Conservation (phyloP, 345 rosid genomes). For the Eucalyptus erythrocorys region DNA sequence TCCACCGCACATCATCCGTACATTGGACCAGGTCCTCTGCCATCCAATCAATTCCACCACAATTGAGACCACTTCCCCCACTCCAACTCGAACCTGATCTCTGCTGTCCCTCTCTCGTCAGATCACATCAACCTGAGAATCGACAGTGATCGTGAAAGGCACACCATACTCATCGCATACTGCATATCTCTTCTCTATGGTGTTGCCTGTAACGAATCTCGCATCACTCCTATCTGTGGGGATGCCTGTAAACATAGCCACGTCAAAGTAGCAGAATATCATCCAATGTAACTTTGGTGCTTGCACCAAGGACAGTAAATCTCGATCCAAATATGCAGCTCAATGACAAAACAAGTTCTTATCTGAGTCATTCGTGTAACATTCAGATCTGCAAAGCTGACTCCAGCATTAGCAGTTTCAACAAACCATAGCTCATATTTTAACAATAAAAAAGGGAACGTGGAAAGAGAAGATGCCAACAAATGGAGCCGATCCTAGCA, state of each 20-base stretch:
- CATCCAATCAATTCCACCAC: constrained; percentile 56
- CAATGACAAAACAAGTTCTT: neutral
- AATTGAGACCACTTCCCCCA: constrained; percentile 51
- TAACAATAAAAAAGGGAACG: neutral
- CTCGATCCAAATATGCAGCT: neutral
- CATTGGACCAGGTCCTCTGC: constrained; percentile 54
- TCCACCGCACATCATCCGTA: constrained; percentile 65
- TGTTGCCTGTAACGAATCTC: constrained; percentile 17
- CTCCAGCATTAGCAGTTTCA: neutral
- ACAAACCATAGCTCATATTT: neutral
- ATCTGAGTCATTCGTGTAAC: neutral
- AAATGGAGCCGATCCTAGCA: neutral
- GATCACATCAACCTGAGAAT: constrained; percentile 51
- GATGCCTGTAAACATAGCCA: constrained; percentile 35
- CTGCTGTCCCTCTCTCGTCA: constrained; percentile 90
- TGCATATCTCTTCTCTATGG: too few relatives aligned
- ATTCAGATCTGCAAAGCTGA: neutral
- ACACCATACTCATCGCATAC: constrained; percentile 68
- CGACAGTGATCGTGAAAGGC: constrained; percentile 87
- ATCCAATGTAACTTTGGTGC: neutral
- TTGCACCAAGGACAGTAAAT: neutral
- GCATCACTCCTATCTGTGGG: constrained; percentile 81
- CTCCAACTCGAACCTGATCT: constrained; percentile 65
- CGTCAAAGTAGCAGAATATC: neutral
- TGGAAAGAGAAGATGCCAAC: neutral